phyloP scores from a whole-genome alignment of 192 early-diverging fungal species.

The Coemansia sp. region DNA sequence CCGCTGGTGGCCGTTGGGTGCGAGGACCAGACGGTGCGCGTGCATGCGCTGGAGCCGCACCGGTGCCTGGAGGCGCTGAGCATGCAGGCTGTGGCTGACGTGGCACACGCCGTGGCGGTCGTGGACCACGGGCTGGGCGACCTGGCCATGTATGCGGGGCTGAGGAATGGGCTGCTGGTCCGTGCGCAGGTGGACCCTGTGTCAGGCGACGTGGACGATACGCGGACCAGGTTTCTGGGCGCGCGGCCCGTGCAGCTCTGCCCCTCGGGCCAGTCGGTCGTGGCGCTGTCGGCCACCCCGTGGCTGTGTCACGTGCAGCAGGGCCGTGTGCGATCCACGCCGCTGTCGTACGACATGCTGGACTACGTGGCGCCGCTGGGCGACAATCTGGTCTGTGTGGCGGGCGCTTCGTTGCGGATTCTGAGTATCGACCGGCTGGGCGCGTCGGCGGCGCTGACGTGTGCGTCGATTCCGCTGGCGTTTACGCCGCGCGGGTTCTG shows the following conservation, averaged over 20 bases:
- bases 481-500: conserved; percentile 89
- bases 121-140: conserved; percentile 53
- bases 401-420: conserved; percentile 86
- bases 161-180: conserved; percentile 87
- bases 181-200: conserved; percentile 83
- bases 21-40: conserved; percentile 88
- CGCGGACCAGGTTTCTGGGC: conserved; percentile 86
- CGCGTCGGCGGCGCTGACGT: not conserved
- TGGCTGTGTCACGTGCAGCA: conserved; percentile 92
- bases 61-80: conserved; percentile 76
- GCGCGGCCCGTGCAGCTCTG: conserved; percentile 84
- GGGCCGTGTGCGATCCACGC: conserved; percentile 72
- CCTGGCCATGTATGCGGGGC: conserved; percentile 85
- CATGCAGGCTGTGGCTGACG: conserved; percentile 73
- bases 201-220: conserved; percentile 81
- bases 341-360: conserved; percentile 85
- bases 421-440: conserved; percentile 83
- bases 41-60: conserved; percentile 82
- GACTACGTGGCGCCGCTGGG: conserved; percentile 88
- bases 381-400: conserved; percentile 81
- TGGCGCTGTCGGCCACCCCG: conserved; percentile 84
- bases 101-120: conserved; percentile 76
- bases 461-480: conserved; percentile 73
- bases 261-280: conserved; percentile 69
- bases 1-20: conserved; percentile 91